Evolutionary conservation across 768 basidiomycete species (phyloP).

Genomic region (Lactarius sp.): DNA sequence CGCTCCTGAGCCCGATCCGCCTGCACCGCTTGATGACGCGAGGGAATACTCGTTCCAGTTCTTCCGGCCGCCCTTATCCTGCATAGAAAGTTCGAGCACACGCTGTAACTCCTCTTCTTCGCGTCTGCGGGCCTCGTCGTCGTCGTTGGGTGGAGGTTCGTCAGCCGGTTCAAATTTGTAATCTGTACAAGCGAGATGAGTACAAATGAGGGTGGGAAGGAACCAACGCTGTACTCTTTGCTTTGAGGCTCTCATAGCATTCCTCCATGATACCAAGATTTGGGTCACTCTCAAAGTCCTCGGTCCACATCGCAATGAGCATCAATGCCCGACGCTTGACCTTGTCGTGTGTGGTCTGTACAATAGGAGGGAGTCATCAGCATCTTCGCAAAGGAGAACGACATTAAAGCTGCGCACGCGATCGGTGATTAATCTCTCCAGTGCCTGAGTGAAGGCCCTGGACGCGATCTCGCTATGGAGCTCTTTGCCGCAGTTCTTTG

Average conservation of each 20-base stretch:
- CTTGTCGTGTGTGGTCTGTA: constrained; percentile 83
- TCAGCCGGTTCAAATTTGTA: constrained; percentile 62
- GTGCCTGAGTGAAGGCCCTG: constrained; percentile 82
- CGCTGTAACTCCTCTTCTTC: constrained; percentile 96
- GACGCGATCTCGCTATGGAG: constrained; percentile 85
- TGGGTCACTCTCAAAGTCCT: constrained; percentile 75
- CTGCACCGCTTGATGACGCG: constrained; percentile 35
- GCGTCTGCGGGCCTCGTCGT: constrained; percentile 72
- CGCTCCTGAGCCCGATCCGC: constrained; percentile 30
- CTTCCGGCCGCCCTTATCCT: constrained; percentile 77
- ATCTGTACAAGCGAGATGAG: constrained; percentile 37
- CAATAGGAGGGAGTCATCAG: background rate
- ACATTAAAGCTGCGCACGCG: constrained; percentile 45
- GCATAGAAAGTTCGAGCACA: constrained; percentile 88
- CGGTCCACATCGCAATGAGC: constrained; percentile 78
- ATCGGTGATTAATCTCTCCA: constrained; percentile 86
- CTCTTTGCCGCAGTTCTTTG: constrained; percentile 83
- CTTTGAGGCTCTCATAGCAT: constrained; percentile 72
- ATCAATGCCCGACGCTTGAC: constrained; percentile 72
- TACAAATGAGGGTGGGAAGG: constrained; percentile 1
- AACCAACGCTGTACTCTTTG: constrained; percentile 57
- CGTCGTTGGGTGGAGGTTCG: constrained; percentile 63
- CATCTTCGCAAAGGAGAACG: background rate
- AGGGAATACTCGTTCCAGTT: constrained; percentile 47
- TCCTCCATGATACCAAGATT: constrained; percentile 89